phyloP scores from a whole-genome alignment of 2,329 filamentous ascomycete genomes.

The Exserohilum turcica region DNA sequence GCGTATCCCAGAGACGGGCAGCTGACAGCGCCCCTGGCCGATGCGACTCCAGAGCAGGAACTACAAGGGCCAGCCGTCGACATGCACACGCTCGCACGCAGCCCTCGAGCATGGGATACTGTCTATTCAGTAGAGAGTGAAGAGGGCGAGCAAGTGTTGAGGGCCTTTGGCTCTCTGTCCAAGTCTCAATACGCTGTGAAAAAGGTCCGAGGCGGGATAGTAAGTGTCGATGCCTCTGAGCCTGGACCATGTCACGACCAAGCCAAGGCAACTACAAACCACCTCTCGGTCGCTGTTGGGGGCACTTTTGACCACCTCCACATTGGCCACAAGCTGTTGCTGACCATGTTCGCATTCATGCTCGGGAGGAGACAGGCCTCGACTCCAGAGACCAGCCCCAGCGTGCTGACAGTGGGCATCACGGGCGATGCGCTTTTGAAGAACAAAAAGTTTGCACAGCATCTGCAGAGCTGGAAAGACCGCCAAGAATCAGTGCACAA shows the following conservation, averaged over 20 bases:
- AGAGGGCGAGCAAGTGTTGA: constrained; percentile 64
- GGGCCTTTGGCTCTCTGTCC: constrained; percentile 48
- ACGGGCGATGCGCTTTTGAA: constrained; percentile 84
- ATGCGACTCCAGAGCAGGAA: constrained; percentile 38
- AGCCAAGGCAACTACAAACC: constrained; percentile 36
- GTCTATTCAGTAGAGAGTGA: constrained; percentile 72
- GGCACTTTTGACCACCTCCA: constrained; percentile 98
- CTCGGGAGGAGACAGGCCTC: constrained; percentile 52
- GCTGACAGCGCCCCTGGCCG: constrained; percentile 24
- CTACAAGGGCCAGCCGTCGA: constrained; percentile 57
- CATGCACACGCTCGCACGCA: constrained; percentile 54
- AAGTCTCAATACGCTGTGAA: constrained; percentile 35
- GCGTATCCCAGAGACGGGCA: constrained; percentile 58
- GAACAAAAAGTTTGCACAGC: constrained; percentile 86
- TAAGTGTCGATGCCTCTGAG: constrained; percentile 25
- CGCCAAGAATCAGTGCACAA: constrained; percentile 71
- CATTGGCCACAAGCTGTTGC: constrained; percentile 90
- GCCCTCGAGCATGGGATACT: constrained; percentile 63
- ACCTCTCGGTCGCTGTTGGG: constrained; percentile 76
- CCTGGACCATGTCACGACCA: constrained; percentile 6
- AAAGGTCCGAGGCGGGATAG: constrained; percentile 44
- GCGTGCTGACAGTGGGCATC: constrained; percentile 78
- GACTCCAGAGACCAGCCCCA: constrained; percentile 35
- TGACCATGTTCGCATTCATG: constrained; percentile 82
- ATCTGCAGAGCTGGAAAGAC: constrained; percentile 78